Base-by-base conservation (phyloP, 1,284 basidiomycete species). In the Fomitopsis palustris region DNA sequence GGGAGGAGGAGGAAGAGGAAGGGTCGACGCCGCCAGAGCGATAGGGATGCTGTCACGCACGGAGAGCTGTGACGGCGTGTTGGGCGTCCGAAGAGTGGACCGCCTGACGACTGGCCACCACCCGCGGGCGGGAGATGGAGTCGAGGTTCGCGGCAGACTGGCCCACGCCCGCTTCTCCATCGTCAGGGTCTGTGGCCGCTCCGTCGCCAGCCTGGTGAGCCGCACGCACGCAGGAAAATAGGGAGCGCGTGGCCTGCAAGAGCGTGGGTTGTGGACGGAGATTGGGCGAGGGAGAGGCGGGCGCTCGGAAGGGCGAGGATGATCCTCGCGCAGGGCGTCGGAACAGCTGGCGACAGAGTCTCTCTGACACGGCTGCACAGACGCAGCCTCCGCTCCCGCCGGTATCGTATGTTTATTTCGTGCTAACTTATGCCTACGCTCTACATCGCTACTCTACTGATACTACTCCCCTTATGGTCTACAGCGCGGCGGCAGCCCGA, bases 361-460 rank as follows among this genome's bases (percentile, higher is more conserved):
- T 37, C 14, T 14, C 42, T 14, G 23, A 19, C 42, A 45, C 6
- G 21, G 45, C 12, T 37, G 5, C 25, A 47, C 45, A 47, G 45
- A 47, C 45, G 45, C 42, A 27, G 16, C 38, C 38, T 41, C 54
- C 27, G 29, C n/a, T 56, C 45, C 55, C 55, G 55, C 39, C 55
- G 55, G 55, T 56, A 56, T 51, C 31, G 49, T 56, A 56, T 56
- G 42, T 56, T 51, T 56, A 56, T 56, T 56, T 56, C 35, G 43
- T 35, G 49, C 49, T 52, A 52, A 52, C 31, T 52, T 52, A 52
- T 52, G 29, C 23, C 31, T 45, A 42, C 54, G 25, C 37, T n/a
- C 23, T 41, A 35, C 37, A 38, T 55, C 55, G 43, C 55, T 49
- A 45, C 35, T n/a, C 12, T 37, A 37, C n/a, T n/a, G n/a, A n/a